A percentile compares a stretch with the other conserved stretches of the same genome.
Evolutionary conservation across 2,329 filamentous ascomycete species (phyloP).

Genomic region (Colletotrichum endophyticum): DNA sequence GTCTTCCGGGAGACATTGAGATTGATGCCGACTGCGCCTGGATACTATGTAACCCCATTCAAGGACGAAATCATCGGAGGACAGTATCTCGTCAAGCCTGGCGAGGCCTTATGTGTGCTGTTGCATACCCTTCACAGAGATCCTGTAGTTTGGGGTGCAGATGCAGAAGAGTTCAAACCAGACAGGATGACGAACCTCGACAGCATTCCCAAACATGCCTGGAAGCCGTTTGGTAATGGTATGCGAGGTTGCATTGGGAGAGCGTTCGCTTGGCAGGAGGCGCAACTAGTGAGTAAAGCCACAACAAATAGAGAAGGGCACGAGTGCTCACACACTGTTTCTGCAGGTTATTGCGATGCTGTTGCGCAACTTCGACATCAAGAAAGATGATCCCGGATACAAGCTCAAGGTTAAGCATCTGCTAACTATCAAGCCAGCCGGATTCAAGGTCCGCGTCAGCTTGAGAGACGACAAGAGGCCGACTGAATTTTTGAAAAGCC

Average conservation of each 20-base stretch:
- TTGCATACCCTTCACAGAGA: constrained; percentile 58
- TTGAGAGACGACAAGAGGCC: constrained; percentile 42
- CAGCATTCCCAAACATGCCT: constrained; percentile 30
- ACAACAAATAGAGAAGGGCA: background rate
- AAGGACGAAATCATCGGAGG: constrained; percentile 52
- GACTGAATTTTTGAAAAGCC: background rate
- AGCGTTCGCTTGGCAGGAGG: constrained; percentile 59
- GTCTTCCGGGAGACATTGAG: constrained; percentile 60
- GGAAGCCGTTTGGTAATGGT: constrained; percentile 61
- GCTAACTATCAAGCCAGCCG: constrained; percentile 62
- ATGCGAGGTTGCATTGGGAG: constrained; percentile 57
- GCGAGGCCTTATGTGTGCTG: constrained; percentile 46
- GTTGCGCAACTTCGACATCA: constrained; percentile 71
- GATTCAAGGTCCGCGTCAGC: constrained; percentile 35
- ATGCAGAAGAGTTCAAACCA: constrained; percentile 62
- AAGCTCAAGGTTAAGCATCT: constrained; percentile 55
- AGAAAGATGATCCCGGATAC: constrained; percentile 63
- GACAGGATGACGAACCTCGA: constrained; percentile 61
- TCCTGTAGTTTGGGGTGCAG: constrained; percentile 58
- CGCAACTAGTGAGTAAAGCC: constrained; percentile 35
- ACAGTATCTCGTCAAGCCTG: constrained; percentile 54
- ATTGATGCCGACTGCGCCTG: constrained; percentile 28
- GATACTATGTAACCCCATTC: constrained; percentile 29
- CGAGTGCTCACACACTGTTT: background rate
- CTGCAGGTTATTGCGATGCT: constrained; percentile 47